These are phyloP conservation scores for Penicillium tannophilum DNA, from an alignment of 495 filamentous ascomycete species.

Conservation along the genomic window DNA sequence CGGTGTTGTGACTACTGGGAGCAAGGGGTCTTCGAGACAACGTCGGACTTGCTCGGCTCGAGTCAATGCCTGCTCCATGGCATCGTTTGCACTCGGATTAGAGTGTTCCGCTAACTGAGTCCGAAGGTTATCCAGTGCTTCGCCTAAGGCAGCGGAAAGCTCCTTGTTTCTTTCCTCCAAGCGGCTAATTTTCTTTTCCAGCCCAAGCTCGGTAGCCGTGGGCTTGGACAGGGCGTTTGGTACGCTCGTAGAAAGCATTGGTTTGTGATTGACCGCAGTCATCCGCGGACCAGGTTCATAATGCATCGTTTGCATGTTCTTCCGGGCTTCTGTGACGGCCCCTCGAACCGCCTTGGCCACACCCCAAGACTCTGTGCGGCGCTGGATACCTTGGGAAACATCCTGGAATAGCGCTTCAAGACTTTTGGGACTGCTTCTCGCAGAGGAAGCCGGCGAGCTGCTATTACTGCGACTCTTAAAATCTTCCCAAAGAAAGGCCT, in stretches of 20 bases:
- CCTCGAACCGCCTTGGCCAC: constrained; percentile 89
- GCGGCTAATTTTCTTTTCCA: constrained; percentile 39
- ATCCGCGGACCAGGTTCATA: constrained; percentile 39
- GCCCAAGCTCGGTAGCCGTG: constrained; percentile 20
- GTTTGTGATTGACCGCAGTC: constrained; percentile 3
- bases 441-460: constrained; percentile 48
- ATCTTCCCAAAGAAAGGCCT: constrained; percentile 38
- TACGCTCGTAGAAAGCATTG: constrained; percentile 5
- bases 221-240: constrained; percentile 5
- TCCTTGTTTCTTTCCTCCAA: constrained; percentile 71
- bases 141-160: constrained; percentile 73
- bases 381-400: constrained; percentile 80
- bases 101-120: constrained; percentile 53
- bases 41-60: constrained; percentile 78
- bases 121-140: constrained; percentile 68
- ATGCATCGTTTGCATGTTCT: constrained; percentile 67
- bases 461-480: constrained; percentile 32
- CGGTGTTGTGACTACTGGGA: constrained; percentile 43
- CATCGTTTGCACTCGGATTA: constrained; percentile 35
- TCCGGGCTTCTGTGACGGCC: constrained; percentile 80
- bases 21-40: constrained; percentile 67
- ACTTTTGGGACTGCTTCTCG: constrained; percentile 59
- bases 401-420: constrained; percentile 83
- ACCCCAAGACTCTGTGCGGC: constrained; percentile 81
- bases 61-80: constrained; percentile 57